Percentiles rank a stretch among this genome's conserved stretches.
Evolutionary conservation across 2,329 filamentous ascomycete species (phyloP).

Genomic region (Cladosporium sp.): DNA sequence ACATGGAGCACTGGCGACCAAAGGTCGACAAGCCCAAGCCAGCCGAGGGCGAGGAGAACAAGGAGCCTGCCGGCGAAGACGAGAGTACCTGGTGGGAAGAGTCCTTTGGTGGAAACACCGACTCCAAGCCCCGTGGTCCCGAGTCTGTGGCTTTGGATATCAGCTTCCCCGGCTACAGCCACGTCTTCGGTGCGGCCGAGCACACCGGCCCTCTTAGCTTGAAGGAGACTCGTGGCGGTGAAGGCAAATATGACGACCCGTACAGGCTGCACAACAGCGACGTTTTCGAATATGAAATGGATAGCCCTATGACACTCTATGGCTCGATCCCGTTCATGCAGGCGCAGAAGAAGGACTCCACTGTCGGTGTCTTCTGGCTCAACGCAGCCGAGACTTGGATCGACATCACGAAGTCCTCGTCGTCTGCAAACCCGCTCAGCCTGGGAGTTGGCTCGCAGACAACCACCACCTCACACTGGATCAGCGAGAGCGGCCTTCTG

Average conservation of each 20-base stretch:
- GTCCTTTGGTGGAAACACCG: conserved; percentile 88
- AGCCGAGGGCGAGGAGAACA: conserved; percentile 52
- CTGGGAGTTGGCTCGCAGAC: conserved; percentile 64
- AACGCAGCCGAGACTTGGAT: conserved; percentile 97
- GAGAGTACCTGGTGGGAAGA: conserved; percentile 98
- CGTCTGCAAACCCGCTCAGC: conserved; percentile 66
- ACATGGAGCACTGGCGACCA: conserved; percentile 90
- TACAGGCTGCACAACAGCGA: conserved; percentile 95
- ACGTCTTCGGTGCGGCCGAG: conserved; percentile 91
- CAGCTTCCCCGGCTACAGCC: conserved; percentile 81
- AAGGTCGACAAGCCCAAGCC: conserved; percentile 64
- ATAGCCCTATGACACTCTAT: conserved; percentile 97
- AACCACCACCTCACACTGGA: conserved; percentile 89
- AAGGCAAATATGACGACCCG: conserved; percentile 78
- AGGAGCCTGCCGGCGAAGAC: conserved; percentile 51
- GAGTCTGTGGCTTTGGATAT: conserved; percentile 91
- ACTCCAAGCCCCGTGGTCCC: conserved; percentile 88
- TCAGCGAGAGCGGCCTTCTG: conserved; percentile 82
- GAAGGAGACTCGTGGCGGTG: conserved; percentile 81
- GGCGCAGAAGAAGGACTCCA: conserved; percentile 86
- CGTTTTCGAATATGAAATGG: conserved; percentile 94
- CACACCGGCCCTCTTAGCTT: conserved; percentile 84
- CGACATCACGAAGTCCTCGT: conserved; percentile 78
- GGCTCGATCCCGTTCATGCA: conserved; percentile 98
- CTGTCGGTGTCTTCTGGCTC: conserved; percentile 94